Conservation (phyloP, 2,329 filamentous ascomycete species). For the Aspergillus sp. region DNA sequence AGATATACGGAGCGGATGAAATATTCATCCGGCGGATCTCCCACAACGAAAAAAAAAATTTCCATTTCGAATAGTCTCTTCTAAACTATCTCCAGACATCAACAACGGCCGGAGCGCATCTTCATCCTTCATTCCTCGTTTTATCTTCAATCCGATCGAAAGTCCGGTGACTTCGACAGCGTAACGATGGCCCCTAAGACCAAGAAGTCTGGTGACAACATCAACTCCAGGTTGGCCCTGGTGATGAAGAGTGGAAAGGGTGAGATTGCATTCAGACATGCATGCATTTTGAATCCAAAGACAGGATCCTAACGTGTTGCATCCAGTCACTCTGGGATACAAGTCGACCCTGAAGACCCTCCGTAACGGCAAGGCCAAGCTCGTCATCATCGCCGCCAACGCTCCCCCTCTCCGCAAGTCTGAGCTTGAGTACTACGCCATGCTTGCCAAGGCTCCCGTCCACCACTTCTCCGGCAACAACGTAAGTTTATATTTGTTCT, state of each 20-base stretch:
- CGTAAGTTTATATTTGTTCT: conserved; percentile 59
- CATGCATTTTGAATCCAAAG: neutral
- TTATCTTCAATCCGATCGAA: conserved; percentile 8
- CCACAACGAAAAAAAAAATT: conserved; percentile 4
- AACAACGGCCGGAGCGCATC: conserved; percentile 32
- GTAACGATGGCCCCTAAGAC: conserved; percentile 59
- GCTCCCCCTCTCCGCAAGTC: conserved; percentile 96
- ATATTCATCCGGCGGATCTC: neutral
- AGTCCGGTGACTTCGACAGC: conserved; percentile 21
- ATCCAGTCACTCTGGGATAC: conserved; percentile 74
- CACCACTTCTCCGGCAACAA: conserved; percentile 99
- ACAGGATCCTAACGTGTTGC: conserved; percentile 3
- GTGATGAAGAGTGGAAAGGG: conserved; percentile 56
- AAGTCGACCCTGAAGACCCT: conserved; percentile 86
- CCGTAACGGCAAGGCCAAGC: conserved; percentile 95
- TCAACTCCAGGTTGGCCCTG: conserved; percentile 63
- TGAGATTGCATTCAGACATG: conserved; percentile 12
- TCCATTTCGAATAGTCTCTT: neutral
- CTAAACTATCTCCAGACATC: conserved; percentile 6
- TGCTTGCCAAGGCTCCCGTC: conserved; percentile 88
- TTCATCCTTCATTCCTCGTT: conserved; percentile 6
- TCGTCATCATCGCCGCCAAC: conserved; percentile 93
- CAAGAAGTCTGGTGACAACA: conserved; percentile 74
- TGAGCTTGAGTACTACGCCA: conserved; percentile 90
- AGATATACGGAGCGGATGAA: neutral